Percentiles rank a stretch among this genome's conserved stretches.
Conservation (phyloP, 495 filamentous ascomycete species). For the Neohortaea acidophila region DNA sequence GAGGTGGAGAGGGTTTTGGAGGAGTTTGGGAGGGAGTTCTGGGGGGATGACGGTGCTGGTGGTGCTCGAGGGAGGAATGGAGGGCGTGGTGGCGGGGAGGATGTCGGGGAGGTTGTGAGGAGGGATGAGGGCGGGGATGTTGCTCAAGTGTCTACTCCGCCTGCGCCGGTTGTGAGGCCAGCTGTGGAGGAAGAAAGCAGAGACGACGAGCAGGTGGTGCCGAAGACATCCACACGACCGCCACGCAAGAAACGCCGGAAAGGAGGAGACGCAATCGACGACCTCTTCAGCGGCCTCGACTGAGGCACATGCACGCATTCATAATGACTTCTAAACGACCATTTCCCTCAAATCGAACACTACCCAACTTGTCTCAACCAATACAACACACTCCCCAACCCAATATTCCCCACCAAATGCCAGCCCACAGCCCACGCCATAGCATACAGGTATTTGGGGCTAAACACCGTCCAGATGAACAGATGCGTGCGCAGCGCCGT, state of each 20-base stretch:
- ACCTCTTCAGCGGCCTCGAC: constrained; percentile 41
- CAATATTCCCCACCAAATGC: constrained; percentile 57
- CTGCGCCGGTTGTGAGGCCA: background rate
- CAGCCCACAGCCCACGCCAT: constrained; percentile 75
- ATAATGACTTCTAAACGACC: too few species aligned
- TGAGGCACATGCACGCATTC: constrained; percentile 17
- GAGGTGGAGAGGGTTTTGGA: constrained; percentile 20
- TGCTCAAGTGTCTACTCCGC: background rate
- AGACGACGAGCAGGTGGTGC: background rate
- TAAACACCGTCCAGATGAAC: constrained; percentile 99
- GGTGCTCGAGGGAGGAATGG: too few species aligned
- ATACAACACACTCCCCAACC: constrained; percentile 40
- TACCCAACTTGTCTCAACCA: constrained; percentile 24
- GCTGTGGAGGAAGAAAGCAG: background rate
- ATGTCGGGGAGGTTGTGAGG: constrained; percentile 20
- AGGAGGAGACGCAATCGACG: constrained; percentile 46
- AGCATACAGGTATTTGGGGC: constrained; percentile 84
- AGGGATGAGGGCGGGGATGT: background rate
- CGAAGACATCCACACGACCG: background rate
- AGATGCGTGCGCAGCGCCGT: constrained; percentile 71
- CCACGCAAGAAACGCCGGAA: constrained; percentile 31
- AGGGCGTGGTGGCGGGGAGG: constrained; percentile 11
- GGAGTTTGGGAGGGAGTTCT: constrained; percentile 21
- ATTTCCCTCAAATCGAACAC: too few species aligned
- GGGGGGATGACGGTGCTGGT: constrained; percentile 5